Base-by-base conservation (phyloP, 768 basidiomycete species). In the Tubosaeta sp. region DNA sequence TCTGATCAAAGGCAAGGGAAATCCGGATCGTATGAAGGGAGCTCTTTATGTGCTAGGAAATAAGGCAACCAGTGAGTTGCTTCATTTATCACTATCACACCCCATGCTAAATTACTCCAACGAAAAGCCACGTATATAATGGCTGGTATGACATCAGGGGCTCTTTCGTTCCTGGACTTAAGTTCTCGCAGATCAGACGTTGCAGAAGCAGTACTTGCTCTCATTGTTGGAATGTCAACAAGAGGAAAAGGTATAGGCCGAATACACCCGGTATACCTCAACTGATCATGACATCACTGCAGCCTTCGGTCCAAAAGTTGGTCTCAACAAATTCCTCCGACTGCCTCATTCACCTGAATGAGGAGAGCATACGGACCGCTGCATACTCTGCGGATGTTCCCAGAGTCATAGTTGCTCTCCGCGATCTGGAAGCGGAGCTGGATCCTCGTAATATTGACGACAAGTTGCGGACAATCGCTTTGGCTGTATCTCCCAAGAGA, bases 11-110 rank as follows among this genome's bases (percentile, higher is more conserved):
- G 92, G 89, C 5, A 86, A 83, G 62, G 92, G 88, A 6, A 84
- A 95, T 63, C 88, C 92, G 10, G 94, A 98, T 68, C 79, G 87
- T 25, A 95, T 97, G 84, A 98, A 98, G 72, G 95, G 95, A 8
- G 92, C 91, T 16, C 73, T 95, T 37, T 94, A 93, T 65, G 76
- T 89, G 17, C 69, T 91, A 10, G 83, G 83, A 72, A 84, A 85
- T 60, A 88, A 86, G 67, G 84, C 80, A 29, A 84, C 77, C 49
- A 78, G 86, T 86, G 55, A 41, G 80, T 59, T 12, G 47, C 5
- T 25, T 46, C 45, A 33, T 50, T 4, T 53, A 17, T 43, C 16
- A 17, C 16, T 43, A 43, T 7, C 48, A 32, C 50, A 22, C 33
- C 29, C 41, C 11, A 31, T 22, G 29, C 55, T 52, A 13, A 64